phyloP scores from a whole-genome alignment of 257 asterid species.

The Fraxinus anomala region DNA sequence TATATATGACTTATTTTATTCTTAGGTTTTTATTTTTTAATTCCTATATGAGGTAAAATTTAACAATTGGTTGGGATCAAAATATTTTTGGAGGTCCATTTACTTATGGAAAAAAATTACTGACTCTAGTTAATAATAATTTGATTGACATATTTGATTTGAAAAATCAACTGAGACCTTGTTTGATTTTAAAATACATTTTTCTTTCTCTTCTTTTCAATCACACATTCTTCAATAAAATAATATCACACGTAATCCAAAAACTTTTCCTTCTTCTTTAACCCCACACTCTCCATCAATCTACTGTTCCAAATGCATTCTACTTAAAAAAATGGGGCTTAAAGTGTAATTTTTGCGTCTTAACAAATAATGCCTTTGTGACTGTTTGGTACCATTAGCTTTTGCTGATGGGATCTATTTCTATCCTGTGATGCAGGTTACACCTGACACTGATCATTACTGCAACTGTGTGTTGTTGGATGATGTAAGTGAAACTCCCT shows the following conservation, averaged over 20 bases:
- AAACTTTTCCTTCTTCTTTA: too few relatives aligned
- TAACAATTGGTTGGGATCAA: background rate
- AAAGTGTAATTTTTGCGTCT: background rate
- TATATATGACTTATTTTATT: background rate
- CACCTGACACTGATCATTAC: conserved; percentile 90
- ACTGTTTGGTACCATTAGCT: background rate
- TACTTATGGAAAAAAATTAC: background rate
- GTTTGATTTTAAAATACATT: too few relatives aligned
- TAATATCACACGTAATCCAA: too few relatives aligned
- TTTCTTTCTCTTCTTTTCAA: too few relatives aligned
- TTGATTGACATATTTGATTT: background rate
- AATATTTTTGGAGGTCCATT: background rate
- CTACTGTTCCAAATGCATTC: too few relatives aligned
- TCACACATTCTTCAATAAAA: too few relatives aligned
- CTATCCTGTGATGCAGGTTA: conserved; percentile 56
- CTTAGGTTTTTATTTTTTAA: background rate
- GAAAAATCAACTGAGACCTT: background rate
- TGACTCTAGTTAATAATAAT: background rate
- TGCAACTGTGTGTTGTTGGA: conserved; percentile 97
- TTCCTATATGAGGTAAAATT: background rate
- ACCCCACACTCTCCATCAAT: too few relatives aligned
- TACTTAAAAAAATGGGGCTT: too few relatives aligned
- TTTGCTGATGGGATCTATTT: conserved; percentile 4
- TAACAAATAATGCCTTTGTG: background rate
- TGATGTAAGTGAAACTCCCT: conserved; percentile 75